Evolutionary conservation across 495 filamentous ascomycete genomes (phyloP).

Genomic region (Tuber microsphaerosporum): DNA sequence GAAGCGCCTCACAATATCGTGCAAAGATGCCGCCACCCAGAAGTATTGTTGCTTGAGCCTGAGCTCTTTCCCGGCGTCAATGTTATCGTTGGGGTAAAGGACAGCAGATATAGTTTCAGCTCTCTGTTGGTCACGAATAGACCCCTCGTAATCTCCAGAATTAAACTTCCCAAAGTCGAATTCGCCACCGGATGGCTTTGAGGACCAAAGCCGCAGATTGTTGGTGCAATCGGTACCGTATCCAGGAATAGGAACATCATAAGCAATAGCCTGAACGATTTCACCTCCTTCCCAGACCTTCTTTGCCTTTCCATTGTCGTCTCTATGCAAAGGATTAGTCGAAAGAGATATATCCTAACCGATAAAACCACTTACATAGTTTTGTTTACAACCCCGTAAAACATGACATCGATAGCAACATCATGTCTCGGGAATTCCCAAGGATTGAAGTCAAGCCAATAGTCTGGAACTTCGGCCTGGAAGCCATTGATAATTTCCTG

Average conservation of each 20-base stretch:
- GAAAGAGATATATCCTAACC: neutral
- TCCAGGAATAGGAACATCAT: slow-evolving; percentile 90
- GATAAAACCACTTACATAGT: slow-evolving; percentile 43
- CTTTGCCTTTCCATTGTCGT: slow-evolving; percentile 66
- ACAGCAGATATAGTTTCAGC: slow-evolving; percentile 98
- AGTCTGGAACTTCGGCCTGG: slow-evolving; percentile 94
- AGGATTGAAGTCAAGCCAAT: slow-evolving; percentile 98
- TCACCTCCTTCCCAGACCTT: slow-evolving; percentile 86
- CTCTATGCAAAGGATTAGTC: slow-evolving; percentile 42
- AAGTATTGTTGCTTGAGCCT: slow-evolving; percentile 99
- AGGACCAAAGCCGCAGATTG: slow-evolving; percentile 93
- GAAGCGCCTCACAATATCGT: slow-evolving; percentile 92
- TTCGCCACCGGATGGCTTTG: slow-evolving; percentile 91
- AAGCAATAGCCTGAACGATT: slow-evolving; percentile 84
- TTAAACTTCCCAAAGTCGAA: slow-evolving; percentile 99
- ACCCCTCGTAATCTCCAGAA: slow-evolving; percentile 92
- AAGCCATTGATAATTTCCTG: slow-evolving; percentile 97
- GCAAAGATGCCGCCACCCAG: slow-evolving; percentile 95
- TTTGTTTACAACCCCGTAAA: slow-evolving; percentile 77
- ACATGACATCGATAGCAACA: slow-evolving; percentile 90
- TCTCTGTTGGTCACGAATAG: slow-evolving; percentile 88
- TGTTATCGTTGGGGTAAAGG: slow-evolving; percentile 93
- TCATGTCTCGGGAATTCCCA: slow-evolving; percentile 98
- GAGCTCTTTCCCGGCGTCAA: slow-evolving; percentile 93
- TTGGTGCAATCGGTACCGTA: slow-evolving; percentile 86